phyloP scores from a whole-genome alignment of 306 rosid species.

The Inga laurina region DNA sequence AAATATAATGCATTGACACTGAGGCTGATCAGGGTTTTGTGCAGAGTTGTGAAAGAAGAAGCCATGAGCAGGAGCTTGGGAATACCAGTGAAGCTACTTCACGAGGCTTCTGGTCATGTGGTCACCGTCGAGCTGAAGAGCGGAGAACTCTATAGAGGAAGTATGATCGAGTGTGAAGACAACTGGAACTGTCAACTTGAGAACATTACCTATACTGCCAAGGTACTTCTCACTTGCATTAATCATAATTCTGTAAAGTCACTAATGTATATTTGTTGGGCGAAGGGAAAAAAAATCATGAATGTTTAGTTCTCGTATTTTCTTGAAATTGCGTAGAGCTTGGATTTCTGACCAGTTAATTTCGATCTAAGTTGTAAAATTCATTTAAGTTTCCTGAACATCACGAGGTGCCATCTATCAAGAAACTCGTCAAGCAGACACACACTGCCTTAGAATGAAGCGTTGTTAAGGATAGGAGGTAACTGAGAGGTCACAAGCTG shows the following conservation, averaged over 20 bases:
- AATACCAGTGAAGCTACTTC: conserved; percentile 97
- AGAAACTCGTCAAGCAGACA: not conserved
- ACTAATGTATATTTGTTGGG: not conserved
- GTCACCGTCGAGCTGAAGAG: conserved; percentile 98
- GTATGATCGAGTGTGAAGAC: conserved; percentile 97
- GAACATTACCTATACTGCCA: conserved; percentile 98
- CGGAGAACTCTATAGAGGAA: conserved; percentile 96
- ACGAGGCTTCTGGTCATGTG: conserved; percentile 95
- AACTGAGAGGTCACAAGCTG: not conserved
- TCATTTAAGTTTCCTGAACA: not conserved
- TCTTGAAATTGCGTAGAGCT: not conserved
- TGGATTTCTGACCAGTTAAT: not conserved
- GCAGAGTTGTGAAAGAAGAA: not conserved
- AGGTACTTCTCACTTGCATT: conserved; percentile 40
- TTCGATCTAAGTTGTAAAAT: not conserved
- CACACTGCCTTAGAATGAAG: not conserved
- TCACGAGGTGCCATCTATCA: not conserved
- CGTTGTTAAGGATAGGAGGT: not conserved
- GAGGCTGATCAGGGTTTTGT: conserved; percentile 48
- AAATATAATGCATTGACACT: not conserved
- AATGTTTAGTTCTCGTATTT: not conserved
- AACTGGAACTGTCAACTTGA: conserved; percentile 99
- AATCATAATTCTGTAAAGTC: not conserved
- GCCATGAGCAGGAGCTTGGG: conserved; percentile 96
- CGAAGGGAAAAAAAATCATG: not conserved